These are phyloP conservation scores for Suhomyces taliae DNA, from an alignment of 1,139 yeast genomes.

Conservation along the genomic window DNA sequence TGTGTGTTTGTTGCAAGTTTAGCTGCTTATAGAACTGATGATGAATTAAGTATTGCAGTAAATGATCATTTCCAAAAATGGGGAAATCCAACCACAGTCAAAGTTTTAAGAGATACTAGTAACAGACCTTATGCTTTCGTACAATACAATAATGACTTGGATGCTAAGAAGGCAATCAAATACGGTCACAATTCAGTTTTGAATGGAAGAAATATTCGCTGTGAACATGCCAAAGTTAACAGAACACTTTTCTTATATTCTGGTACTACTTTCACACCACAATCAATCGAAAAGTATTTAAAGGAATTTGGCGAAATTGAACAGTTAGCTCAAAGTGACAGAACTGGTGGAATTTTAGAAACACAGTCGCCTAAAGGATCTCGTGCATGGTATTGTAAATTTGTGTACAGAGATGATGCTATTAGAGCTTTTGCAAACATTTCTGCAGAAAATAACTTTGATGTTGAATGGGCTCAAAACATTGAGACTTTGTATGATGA, in stretches of 20 bases:
- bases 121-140: conserved; percentile 94
- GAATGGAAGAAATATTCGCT: conserved; percentile 75
- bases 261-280: conserved; percentile 22
- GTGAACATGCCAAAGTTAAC: conserved; percentile 90
- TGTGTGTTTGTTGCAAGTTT: conserved; percentile 89
- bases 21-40: conserved; percentile 63
- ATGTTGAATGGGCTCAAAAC: conserved; percentile 85
- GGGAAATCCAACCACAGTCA: conserved; percentile 74
- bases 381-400: conserved; percentile 75
- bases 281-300: conserved; percentile 39
- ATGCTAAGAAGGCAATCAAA: conserved; percentile 66
- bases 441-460: conserved; percentile 51
- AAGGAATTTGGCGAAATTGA: conserved; percentile 73
- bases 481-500: conserved; percentile 38
- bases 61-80: conserved; percentile 61
- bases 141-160: conserved; percentile 71
- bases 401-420: conserved; percentile 87
- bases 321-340: conserved; percentile 54
- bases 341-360: conserved; percentile 30
- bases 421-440: conserved; percentile 78
- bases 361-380: conserved; percentile 11
- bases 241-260: conserved; percentile 67
- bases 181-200: conserved; percentile 68
- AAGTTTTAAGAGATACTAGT: conserved; percentile 78
- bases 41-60: conserved; percentile 67